phyloP scores from a whole-genome alignment of 257 asterid genomes.

The Petunia axillaris region DNA sequence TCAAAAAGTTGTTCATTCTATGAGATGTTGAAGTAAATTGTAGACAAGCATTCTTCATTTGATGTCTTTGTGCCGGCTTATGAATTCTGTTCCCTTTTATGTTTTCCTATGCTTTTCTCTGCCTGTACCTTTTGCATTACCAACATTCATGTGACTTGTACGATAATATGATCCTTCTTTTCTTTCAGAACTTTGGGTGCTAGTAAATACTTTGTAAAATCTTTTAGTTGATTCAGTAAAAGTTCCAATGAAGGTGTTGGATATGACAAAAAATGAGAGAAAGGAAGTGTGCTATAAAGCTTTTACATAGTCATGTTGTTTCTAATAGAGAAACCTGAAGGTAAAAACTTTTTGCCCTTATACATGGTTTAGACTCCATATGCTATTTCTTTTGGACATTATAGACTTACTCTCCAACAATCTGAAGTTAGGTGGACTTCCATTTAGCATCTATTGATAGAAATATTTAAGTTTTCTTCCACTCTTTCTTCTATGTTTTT shows the following conservation, averaged over 20 bases:
- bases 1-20: not conserved
- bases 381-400: slow-evolving; percentile 13
- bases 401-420: not conserved
- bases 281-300: not conserved
- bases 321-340: slow-evolving; percentile 3
- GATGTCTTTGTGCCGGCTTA: not conserved
- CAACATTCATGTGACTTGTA: slow-evolving; percentile 12
- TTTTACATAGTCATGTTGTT: not conserved
- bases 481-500: slow-evolving; percentile 14
- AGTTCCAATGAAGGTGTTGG: slow-evolving; percentile 16
- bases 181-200: slow-evolving; percentile 7
- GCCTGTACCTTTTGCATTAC: not conserved
- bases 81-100: slow-evolving; percentile 4
- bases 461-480: not conserved
- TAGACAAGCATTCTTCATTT: slow-evolving; percentile 5
- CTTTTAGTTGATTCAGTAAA: slow-evolving; percentile 22
- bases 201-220: not conserved
- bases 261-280: slow-evolving; percentile 10
- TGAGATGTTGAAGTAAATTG: not conserved
- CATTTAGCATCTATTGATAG: slow-evolving; percentile 7
- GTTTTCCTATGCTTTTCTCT: not conserved
- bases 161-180: slow-evolving; percentile 1
- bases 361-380: not conserved
- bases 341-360: not conserved
- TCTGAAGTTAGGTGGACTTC: not conserved